A percentile compares a stretch with the other conserved stretches of the same genome.
phyloP scores from a whole-genome alignment of 2,329 filamentous ascomycete species.

The Harringtonia aguacate region DNA sequence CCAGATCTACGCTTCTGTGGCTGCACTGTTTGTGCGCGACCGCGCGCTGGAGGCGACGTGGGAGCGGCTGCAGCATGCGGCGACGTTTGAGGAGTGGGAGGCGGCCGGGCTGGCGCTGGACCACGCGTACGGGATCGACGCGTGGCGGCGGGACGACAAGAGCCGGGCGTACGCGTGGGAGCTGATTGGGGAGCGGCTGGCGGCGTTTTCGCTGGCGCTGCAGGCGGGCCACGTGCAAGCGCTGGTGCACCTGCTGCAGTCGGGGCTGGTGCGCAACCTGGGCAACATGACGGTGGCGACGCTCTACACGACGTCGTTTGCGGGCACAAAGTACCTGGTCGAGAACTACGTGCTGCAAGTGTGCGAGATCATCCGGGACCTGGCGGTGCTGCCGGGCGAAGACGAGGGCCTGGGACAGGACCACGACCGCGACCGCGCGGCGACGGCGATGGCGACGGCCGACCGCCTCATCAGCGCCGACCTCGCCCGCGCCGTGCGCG shows the following conservation, averaged over 20 bases:
- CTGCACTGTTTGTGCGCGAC: conserved; percentile 4
- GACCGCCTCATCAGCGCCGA: conserved; percentile 5
- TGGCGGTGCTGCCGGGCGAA: conserved; percentile 52
- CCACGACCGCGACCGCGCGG: no score
- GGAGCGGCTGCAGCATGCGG: conserved; percentile 53
- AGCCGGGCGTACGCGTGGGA: conserved; percentile 79
- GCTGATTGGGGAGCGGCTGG: conserved; percentile 66
- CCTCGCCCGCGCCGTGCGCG: conserved; percentile 9
- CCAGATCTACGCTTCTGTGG: conserved; percentile 2
- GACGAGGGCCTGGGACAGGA: no score
- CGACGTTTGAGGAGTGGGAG: conserved; percentile 77
- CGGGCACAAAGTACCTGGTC: conserved; percentile 81
- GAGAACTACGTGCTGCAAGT: conserved; percentile 85
- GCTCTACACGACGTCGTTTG: conserved; percentile 76
- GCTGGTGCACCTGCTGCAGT: conserved; percentile 70
- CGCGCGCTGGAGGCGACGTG: conserved; percentile 31
- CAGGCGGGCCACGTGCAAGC: conserved; percentile 53
- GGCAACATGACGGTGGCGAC: conserved; percentile 78
- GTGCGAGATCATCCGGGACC: conserved; percentile 68
- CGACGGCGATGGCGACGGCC: no score
- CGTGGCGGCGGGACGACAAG: conserved; percentile 71
- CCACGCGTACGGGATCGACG: conserved; percentile 65
- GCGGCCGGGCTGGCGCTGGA: conserved; percentile 76
- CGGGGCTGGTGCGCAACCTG: conserved; percentile 72
- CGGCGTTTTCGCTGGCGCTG: conserved; percentile 10